Evolutionary conservation across 371 early-diverging fungal genomes (phyloP), one percentile per base, ranked within the genome.

Genomic region (Mortierella sp.): DNA sequence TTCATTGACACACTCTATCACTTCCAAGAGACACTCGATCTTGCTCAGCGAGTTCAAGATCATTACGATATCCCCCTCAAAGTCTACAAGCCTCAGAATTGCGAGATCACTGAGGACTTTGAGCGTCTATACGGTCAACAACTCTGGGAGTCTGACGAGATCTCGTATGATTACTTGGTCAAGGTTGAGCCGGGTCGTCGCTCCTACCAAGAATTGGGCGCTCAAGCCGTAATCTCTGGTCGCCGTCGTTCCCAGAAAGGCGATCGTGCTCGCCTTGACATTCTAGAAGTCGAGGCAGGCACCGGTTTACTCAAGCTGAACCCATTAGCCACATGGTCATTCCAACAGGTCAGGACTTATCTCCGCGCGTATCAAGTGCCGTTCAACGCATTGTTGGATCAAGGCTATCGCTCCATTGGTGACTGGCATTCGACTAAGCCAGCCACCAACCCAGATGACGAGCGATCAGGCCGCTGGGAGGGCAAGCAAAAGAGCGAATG

Each of bases 121-220:
- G 92, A 90, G 59, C 65, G 69, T 32, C 84, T 85, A 65, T 88
- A 96, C 81, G 97, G 97, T 43, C 83, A 91, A 65, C 86, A 85
- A 24, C 88, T 97, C 62, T 97, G 96, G 96, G 91, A 92, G 67
- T 86, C 84, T 11, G 93, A 96, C 71, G 92, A 95, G 58, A 90
- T 92, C 67, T 87, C 88, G 16, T 97, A 97, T 83, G 95, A 97
- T 85, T 97, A 92, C 76, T 85, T 96, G 41, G 94, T 96, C 78
- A 97, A 97, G 78, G 97, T 96, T 24, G 97, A 97, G 75, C 97
- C 97, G 0, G 96, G 94, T 19, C 94, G 93, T 32, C 92, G 97
- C 22, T 94, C 97, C 32, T 96, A 96, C 85, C 87, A 89, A 53
- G 90, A 92, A 65, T 87, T 94, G 21, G 68, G 88, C 9, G 96